These are phyloP conservation scores for Starmerella apis DNA, from an alignment of 805 yeast genomes.

Conservation along the genomic window DNA sequence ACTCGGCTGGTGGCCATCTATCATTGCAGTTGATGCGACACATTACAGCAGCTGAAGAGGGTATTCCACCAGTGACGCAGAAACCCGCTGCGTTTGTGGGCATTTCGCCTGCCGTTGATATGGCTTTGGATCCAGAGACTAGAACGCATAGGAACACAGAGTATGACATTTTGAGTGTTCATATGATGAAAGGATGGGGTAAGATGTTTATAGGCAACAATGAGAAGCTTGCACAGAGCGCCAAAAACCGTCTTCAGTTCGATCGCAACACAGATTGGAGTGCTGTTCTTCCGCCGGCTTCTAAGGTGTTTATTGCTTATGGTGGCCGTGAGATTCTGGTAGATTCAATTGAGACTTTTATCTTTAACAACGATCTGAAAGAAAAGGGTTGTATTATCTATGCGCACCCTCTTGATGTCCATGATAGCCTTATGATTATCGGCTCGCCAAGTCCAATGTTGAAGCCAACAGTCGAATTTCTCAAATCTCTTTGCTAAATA, in stretches of 20 bases:
- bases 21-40: conserved; percentile 11
- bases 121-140: background rate
- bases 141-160: background rate
- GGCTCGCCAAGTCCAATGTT: background rate
- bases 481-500: background rate
- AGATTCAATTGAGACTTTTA: background rate
- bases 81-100: background rate
- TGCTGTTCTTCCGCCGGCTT: background rate
- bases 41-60: background rate
- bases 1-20: conserved; percentile 31
- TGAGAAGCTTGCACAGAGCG: background rate
- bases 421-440: background rate
- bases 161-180: background rate
- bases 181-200: background rate
- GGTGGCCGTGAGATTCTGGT: background rate
- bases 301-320: background rate
- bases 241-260: background rate
- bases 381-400: background rate
- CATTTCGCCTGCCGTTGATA: background rate
- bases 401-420: background rate
- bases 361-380: background rate
- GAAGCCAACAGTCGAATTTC: background rate
- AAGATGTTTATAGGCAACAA: background rate
- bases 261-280: background rate
- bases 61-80: background rate